Evolutionary conservation across 2,329 filamentous ascomycete genomes (phyloP), one percentile per base, ranked within the genome.

Genomic region (Diplodia sapinea): DNA sequence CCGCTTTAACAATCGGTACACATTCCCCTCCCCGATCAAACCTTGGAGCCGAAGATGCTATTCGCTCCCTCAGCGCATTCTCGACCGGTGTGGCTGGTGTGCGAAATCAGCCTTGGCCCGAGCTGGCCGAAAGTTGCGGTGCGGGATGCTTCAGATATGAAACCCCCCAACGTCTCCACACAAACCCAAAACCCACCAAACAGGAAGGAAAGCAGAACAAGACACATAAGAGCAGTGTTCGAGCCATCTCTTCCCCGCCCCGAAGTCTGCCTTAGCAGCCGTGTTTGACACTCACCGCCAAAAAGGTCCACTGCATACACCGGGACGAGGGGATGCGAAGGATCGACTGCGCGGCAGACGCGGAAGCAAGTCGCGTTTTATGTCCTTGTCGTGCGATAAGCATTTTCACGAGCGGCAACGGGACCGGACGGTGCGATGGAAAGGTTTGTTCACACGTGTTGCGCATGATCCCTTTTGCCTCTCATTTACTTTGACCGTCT

Each of bases 61-160:
- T 11, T 38, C 36, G 36, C 26, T 26, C 26, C 26, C 26, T 26
- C 26, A 26, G 26, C 36, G 3, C 9, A 0, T 12, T 47, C 12
- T 11, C 29, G 29, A 26, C 47, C 20, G 47, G 36, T 63, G 43
- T 51, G 23, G 59, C 17, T 20, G 17, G 59, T 29, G 59, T 52
- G 47, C 50, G 59, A n/a, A 63, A 63, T 51, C 59, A 63, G 50
- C n/a, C 59, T 49, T 33, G 59, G 36, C 47, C 20, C 59, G n/a
- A 63, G 59, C 31, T 31, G 47, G 26, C 29, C 26, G 47, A 63
- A 63, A 63, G 47, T 31, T 63, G 59, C 43, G 47, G 59, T 63
- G 59, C 36, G 59, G 50, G 59, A 20, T 52, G 59, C 59, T 51
- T 63, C 59, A 63, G 12, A 51, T 63, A 17, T 20, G 59, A 51